These are phyloP conservation scores for Sugiyamaella neomexicana DNA, from an alignment of 1,139 yeast species.

Conservation along the genomic window DNA sequence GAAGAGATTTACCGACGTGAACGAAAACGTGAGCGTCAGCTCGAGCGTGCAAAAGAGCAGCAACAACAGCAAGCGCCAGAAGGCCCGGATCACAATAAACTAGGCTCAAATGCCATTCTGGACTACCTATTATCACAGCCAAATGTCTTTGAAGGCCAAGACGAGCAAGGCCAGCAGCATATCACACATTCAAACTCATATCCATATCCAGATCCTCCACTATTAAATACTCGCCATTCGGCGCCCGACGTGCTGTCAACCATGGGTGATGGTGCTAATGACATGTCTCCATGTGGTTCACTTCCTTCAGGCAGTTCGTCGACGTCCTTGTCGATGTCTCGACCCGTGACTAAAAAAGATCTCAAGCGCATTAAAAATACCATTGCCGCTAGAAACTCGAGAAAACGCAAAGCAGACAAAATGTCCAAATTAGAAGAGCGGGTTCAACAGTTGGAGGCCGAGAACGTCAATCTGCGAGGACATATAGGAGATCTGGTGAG, in stretches of 20 bases:
- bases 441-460: slow-evolving; percentile 38
- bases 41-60: not conserved
- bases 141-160: not conserved
- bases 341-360: slow-evolving; percentile 14
- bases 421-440: slow-evolving; percentile 81
- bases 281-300: not conserved
- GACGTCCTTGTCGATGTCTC: not conserved
- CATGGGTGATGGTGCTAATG: not conserved
- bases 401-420: slow-evolving; percentile 92
- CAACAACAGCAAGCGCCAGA: not conserved
- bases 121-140: not conserved
- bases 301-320: not conserved
- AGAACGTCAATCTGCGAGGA: slow-evolving; percentile 22
- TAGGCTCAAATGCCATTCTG: not conserved
- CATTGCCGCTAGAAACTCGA: slow-evolving; percentile 94
- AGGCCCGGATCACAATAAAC: not conserved
- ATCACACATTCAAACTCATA: not conserved
- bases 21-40: not conserved
- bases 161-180: not conserved
- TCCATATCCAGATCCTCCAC: slow-evolving; percentile 2
- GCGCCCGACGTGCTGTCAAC: slow-evolving; percentile 12
- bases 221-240: slow-evolving; percentile 9
- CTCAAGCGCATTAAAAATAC: slow-evolving; percentile 93
- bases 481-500: slow-evolving; percentile 8
- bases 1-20: not conserved